Percentiles rank a stretch among this genome's conserved stretches.
phyloP scores from a whole-genome alignment of 2,329 filamentous ascomycete species.

The Capronia epimyces region DNA sequence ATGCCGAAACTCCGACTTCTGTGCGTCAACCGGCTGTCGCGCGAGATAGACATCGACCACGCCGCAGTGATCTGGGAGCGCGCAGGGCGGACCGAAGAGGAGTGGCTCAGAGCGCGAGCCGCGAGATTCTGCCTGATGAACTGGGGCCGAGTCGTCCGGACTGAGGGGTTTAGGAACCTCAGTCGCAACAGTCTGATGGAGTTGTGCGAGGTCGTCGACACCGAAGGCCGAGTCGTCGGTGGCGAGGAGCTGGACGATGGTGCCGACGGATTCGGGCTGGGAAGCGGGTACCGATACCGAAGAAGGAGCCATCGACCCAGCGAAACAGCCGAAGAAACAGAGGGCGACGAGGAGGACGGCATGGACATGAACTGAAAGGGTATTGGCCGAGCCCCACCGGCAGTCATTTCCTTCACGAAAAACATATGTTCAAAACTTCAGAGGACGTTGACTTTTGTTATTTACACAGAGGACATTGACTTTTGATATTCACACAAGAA shows the following conservation, averaged over 20 bases:
- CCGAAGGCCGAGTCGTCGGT: slow-evolving; percentile 82
- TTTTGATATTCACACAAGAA: no score
- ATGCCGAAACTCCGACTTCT: slow-evolving; percentile 87
- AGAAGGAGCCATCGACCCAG: slow-evolving; percentile 30
- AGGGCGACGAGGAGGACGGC: slow-evolving; percentile 45
- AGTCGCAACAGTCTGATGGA: slow-evolving; percentile 77
- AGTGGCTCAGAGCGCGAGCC: slow-evolving; percentile 85
- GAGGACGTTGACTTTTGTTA: no score
- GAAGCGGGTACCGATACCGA: slow-evolving; percentile 29
- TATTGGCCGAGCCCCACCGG: background rate
- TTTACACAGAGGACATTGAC: no score
- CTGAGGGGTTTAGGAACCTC: slow-evolving; percentile 75
- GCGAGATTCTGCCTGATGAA: slow-evolving; percentile 85
- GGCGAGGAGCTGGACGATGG: slow-evolving; percentile 72
- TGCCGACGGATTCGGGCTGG: slow-evolving; percentile 42
- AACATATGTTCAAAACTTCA: no score
- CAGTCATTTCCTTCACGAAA: no score
- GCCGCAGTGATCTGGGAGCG: slow-evolving; percentile 96
- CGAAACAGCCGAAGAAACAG: slow-evolving; percentile 37
- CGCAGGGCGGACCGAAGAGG: slow-evolving; percentile 80
- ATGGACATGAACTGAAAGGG: slow-evolving; percentile 38
- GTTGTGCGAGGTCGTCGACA: slow-evolving; percentile 86
- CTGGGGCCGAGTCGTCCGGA: slow-evolving; percentile 91
- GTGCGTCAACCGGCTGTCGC: slow-evolving; percentile 82
- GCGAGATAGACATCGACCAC: slow-evolving; percentile 89